phyloP scores from a whole-genome alignment of 192 early-diverging fungal genomes.

The Jimgerdemannia flammicorona region DNA sequence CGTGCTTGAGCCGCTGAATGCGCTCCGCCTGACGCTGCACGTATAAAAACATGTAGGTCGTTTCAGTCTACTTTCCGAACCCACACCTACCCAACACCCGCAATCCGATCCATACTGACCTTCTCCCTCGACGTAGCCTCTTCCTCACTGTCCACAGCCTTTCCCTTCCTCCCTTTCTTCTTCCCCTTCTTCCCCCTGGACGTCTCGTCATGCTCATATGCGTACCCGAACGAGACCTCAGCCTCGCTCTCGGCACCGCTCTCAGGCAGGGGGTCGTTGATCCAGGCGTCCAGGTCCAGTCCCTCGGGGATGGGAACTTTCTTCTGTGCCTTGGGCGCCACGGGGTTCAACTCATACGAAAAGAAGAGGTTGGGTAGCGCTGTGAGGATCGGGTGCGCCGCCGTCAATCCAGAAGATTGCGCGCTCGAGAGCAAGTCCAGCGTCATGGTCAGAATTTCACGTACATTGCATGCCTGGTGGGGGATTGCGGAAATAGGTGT shows the following conservation, averaged over 20 bases:
- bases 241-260: constrained; percentile 20
- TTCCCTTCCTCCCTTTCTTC: constrained; percentile 17
- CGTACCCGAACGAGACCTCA: constrained; percentile 10
- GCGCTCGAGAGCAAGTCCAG: constrained; percentile 10
- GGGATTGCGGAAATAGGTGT: not conserved
- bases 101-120: constrained; percentile 21
- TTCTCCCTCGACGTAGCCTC: constrained; percentile 33
- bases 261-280: constrained; percentile 64
- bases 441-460: constrained; percentile 46
- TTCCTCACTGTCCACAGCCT: constrained; percentile 37
- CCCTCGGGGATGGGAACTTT: constrained; percentile 87
- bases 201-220: constrained; percentile 7
- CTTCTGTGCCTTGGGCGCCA: constrained; percentile 84
- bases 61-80: not conserved
- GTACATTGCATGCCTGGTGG: constrained; percentile 40
- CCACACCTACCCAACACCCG: not conserved
- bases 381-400: constrained; percentile 43
- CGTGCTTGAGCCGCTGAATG: constrained; percentile 45
- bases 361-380: constrained; percentile 68
- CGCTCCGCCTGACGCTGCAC: constrained; percentile 44
- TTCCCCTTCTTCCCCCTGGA: constrained; percentile 10
- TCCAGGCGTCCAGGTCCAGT: constrained; percentile 80
- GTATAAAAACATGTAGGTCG: not conserved
- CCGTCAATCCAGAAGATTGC: not conserved
- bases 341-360: constrained; percentile 84